These are phyloP conservation scores for Trichoderma endophyticum DNA, from an alignment of 2,329 filamentous ascomycete genomes.

Conservation along the genomic window DNA sequence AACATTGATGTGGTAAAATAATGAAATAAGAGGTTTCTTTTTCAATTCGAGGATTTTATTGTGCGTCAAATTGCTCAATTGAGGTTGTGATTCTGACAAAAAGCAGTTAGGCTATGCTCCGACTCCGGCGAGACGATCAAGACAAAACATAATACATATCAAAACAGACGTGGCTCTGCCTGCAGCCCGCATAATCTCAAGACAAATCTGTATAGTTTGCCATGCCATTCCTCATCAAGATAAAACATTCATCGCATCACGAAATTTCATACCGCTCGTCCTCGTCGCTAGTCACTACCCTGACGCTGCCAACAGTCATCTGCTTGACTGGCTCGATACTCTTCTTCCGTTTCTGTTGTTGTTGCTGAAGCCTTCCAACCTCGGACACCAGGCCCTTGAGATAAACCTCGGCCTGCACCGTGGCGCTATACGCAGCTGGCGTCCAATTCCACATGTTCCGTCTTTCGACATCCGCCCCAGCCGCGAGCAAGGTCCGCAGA, in stretches of 20 bases:
- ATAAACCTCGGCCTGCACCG: conserved; percentile 80
- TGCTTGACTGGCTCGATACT: conserved; percentile 41
- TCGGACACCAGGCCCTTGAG: conserved; percentile 74
- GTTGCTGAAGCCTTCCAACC: conserved; percentile 55
- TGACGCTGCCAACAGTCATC: conserved; percentile 36
- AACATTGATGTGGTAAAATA: background rate
- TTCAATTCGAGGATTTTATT: background rate
- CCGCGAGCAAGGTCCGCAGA: conserved; percentile 70
- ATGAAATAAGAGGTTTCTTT: background rate
- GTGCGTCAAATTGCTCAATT: background rate
- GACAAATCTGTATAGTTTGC: background rate
- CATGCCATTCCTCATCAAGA: background rate
- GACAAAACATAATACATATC: background rate
- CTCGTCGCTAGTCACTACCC: conserved; percentile 43
- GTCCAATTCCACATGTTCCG: conserved; percentile 78
- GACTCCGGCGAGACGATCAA: background rate
- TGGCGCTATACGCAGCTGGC: conserved; percentile 77
- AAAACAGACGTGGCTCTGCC: background rate
- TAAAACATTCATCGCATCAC: background rate
- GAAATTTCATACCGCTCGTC: conserved; percentile 28
- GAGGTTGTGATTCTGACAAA: background rate
- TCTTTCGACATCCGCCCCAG: conserved; percentile 70
- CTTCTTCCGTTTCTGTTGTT: conserved; percentile 36
- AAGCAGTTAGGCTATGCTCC: background rate
- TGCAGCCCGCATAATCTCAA: background rate